Percentiles rank a stretch among this genome's conserved stretches.
These are phyloP conservation scores for Lactifluus piperatus DNA, from an alignment of 768 basidiomycete genomes.

Conservation along the genomic window DNA sequence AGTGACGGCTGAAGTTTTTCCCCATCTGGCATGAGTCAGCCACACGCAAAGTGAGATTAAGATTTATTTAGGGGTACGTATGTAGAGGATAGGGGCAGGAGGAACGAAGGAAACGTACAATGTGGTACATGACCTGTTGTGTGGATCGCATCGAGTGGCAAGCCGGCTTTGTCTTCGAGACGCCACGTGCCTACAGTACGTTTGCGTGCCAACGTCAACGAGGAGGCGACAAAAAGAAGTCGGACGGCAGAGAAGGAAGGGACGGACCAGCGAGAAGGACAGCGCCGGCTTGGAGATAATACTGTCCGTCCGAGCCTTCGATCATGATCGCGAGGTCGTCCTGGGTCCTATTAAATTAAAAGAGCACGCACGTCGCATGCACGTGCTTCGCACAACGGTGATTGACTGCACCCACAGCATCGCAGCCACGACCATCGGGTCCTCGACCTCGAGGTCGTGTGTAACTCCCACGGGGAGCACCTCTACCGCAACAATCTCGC, in stretches of 20 bases:
- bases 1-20: constrained; percentile 56
- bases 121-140: constrained; percentile 60
- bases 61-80: not conserved
- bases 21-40: constrained; percentile 33
- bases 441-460: constrained; percentile 43
- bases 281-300: constrained; percentile 69
- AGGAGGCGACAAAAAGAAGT: constrained; percentile 1
- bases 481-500: constrained; percentile 43
- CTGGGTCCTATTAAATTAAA: constrained; percentile 12
- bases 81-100: not conserved
- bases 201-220: not conserved
- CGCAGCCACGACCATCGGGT: constrained; percentile 54
- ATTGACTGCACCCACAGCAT: constrained; percentile 40
- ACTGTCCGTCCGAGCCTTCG: constrained; percentile 54
- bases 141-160: constrained; percentile 66
- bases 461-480: constrained; percentile 41
- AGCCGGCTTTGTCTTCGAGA: constrained; percentile 66
- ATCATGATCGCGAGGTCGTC: constrained; percentile 23
- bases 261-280: constrained; percentile 52
- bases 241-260: not conserved
- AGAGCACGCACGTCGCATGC: constrained; percentile 19
- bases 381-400: constrained; percentile 6
- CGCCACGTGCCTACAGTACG: constrained; percentile 57
- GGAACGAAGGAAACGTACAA: constrained; percentile 33
- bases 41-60: not conserved